phyloP scores from a whole-genome alignment of 148 eudicot species.

The Silene latifolia region DNA sequence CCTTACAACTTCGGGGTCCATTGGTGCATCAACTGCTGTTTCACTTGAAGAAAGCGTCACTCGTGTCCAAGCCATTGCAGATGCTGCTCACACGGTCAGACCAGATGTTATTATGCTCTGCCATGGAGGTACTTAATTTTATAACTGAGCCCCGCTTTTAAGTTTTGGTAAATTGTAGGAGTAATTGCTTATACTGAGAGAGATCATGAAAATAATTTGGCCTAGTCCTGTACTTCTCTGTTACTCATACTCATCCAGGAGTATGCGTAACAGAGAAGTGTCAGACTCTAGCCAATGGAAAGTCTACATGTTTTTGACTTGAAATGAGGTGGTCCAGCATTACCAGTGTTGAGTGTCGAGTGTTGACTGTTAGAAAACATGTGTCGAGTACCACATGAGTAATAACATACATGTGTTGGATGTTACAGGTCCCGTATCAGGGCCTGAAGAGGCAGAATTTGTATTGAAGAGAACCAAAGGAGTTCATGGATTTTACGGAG shows the following conservation, averaged over 20 bases:
- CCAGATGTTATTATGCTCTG: conserved; percentile 75
- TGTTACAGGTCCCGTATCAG: conserved; percentile 82
- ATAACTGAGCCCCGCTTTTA: background rate
- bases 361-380: too few relatives aligned
- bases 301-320: too few relatives aligned
- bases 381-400: background rate
- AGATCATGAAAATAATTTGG: background rate
- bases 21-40: conserved; percentile 86
- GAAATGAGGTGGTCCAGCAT: too few relatives aligned
- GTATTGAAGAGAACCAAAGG: conserved; percentile 79
- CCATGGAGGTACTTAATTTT: conserved; percentile 71
- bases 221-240: too few relatives aligned
- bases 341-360: too few relatives aligned
- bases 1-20: conserved; percentile 86
- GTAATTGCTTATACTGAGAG: background rate
- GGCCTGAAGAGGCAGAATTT: conserved; percentile 84
- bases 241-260: too few relatives aligned
- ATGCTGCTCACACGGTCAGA: conserved; percentile 78
- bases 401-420: background rate
- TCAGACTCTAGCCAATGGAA: too few relatives aligned
- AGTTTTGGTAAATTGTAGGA: background rate
- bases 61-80: conserved; percentile 91
- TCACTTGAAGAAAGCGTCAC: conserved; percentile 73
- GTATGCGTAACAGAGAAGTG: too few relatives aligned
- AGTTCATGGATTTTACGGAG: conserved; percentile 95